Percentiles rank a stretch among this genome's conserved stretches.
Conservation (phyloP, 192 early-diverging fungal species). For the Jimgerdemannia lactiflua region DNA sequence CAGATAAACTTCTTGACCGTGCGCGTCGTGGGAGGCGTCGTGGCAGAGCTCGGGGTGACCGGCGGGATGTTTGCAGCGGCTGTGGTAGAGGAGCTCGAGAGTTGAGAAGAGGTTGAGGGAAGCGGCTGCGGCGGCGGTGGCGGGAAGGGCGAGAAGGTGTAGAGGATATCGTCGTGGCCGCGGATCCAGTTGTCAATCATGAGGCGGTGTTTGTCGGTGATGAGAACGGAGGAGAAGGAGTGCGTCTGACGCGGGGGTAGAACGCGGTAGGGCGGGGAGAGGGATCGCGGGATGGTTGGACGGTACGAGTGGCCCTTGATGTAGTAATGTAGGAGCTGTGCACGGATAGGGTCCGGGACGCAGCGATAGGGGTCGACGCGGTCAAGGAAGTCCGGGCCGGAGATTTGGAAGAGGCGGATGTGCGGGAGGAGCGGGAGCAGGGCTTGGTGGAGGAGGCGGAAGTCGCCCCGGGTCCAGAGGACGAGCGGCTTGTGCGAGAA, state of each 20-base stretch:
- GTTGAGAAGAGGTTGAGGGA: not conserved
- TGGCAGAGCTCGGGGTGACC: not conserved
- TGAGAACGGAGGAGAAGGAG: not conserved
- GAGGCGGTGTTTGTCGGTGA: conserved; percentile 3
- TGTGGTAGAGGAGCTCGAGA: not conserved
- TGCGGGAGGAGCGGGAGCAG: conserved; percentile 8
- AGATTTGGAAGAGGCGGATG: conserved; percentile 5
- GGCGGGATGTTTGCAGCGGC: too few species aligned
- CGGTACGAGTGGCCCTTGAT: not conserved
- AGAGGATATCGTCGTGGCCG: not conserved
- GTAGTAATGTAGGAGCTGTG: not conserved
- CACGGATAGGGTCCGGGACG: not conserved
- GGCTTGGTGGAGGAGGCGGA: not conserved
- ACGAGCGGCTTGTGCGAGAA: not conserved
- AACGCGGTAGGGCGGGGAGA: not conserved
- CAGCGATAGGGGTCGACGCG: conserved; percentile 6
- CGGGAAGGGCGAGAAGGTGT: not conserved
- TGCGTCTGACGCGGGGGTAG: not conserved
- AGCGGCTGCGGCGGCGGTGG: not conserved
- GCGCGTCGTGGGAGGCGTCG: not conserved
- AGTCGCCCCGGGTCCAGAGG: not conserved
- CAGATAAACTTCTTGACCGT: conserved; percentile 2
- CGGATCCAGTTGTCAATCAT: not conserved
- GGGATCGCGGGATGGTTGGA: not conserved
- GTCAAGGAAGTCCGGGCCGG: conserved; percentile 7